Conservation (phyloP, 805 yeast genomes). For the Zygosaccharomyces pseudorouxii region DNA sequence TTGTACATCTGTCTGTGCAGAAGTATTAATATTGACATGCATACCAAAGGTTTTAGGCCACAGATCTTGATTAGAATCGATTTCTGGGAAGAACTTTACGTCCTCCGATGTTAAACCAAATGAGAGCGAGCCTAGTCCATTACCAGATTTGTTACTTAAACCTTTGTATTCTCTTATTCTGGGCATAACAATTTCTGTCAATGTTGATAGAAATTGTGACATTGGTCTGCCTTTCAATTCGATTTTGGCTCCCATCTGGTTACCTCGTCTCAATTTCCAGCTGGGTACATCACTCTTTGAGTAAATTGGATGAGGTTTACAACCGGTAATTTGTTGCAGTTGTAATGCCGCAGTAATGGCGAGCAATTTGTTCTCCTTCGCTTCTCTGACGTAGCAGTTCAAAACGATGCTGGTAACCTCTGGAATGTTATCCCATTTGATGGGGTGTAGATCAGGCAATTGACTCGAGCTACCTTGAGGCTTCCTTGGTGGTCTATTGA, state of each 20-base stretch:
- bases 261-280: slow-evolving; percentile 85
- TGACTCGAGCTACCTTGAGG: slow-evolving; percentile 75
- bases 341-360: slow-evolving; percentile 74
- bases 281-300: slow-evolving; percentile 76
- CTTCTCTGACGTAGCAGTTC: slow-evolving; percentile 71
- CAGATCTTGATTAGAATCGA: slow-evolving; percentile 81
- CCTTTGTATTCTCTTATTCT: slow-evolving; percentile 86
- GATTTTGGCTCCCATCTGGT: slow-evolving; percentile 86
- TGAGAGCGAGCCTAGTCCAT: slow-evolving; percentile 76
- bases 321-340: slow-evolving; percentile 91
- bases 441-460: slow-evolving; percentile 66
- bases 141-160: slow-evolving; percentile 72
- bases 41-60: slow-evolving; percentile 87
- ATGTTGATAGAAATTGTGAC: slow-evolving; percentile 77
- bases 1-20: slow-evolving; percentile 85
- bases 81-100: slow-evolving; percentile 83
- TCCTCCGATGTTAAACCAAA: slow-evolving; percentile 79
- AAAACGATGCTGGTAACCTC: slow-evolving; percentile 60
- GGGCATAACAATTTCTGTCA: slow-evolving; percentile 90
- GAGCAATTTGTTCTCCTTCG: slow-evolving; percentile 63
- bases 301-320: slow-evolving; percentile 66
- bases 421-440: slow-evolving; percentile 69
- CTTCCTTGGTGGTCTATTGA: slow-evolving; percentile 71
- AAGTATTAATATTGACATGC: slow-evolving; percentile 77
- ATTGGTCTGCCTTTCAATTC: slow-evolving; percentile 73